Evolutionary conservation across 73 alveolate genomes (phyloP), one percentile per base, ranked within the genome.

Genomic region (Chromera velia): DNA sequence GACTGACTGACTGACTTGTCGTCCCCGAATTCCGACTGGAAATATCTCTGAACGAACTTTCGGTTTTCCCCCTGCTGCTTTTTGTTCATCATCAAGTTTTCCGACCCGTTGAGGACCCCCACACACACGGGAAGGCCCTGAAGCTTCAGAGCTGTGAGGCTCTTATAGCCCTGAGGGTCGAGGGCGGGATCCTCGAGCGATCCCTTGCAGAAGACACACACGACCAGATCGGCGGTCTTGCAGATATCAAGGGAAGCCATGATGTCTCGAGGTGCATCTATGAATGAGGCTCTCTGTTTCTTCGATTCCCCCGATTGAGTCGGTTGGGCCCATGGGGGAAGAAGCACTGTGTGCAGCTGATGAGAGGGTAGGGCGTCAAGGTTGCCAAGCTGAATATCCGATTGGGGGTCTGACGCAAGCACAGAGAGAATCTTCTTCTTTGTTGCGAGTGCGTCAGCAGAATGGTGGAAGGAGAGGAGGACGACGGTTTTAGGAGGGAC

Each of bases 11-110:
- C 55, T 40, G 22, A 40, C 55, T 40, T 40, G 55, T 40, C 48
- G 62, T 27, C 83, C 32, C 83, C 83, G 48, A 76, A 28, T 66
- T 76, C 83, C 0, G 76, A 32, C 70, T 76, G 83, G 70, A 76
- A 76, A 49, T 76, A 76, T 34, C 83, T 33, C 10, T 74, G 63
- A 33, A 76, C 83, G 33, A 76, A 76, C 75, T 64, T 62, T 28
- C 33, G 30, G 19, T 73, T 73, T 75, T 76, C 33, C 27, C 46
- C 0, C 22, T 4, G 0, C 40, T 6, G 0, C 32, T 33, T 22
- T 9, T 32, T 24, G 13, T 32, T 7, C 55, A 4, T 7, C 55
- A 40, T 40, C 55, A 40, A 13, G 22, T 40, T 4, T 13, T 13
- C 55, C 55, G 13, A 4, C 22, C 55, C 55, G 13, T 13, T 13